Base-by-base conservation (phyloP, 1,139 yeast genomes). In the Suhomyces coccinellae region DNA sequence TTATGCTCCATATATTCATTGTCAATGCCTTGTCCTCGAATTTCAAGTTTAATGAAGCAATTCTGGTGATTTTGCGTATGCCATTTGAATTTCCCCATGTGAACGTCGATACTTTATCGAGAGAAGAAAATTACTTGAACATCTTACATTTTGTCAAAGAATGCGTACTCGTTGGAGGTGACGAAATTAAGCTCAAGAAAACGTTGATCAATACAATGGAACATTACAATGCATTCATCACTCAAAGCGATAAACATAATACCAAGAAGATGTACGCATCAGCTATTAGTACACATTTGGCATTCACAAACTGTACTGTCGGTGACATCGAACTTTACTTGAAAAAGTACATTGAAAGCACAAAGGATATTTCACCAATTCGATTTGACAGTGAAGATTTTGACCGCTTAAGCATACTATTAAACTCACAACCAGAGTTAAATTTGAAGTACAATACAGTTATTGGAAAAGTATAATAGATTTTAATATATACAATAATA, bases 21-120 rank as follows among this genome's bases (percentile, higher is more conserved):
- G 51, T 67, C 7, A 51, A 63, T 2, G 53, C 63, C 16, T 58
- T 71, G 15, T 67, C 73, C 37, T 58, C 62, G 10, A 46, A 62
- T 15, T 61, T 59, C 0, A 50, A 57, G 29, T 48, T 58, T 15
- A 47, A 48, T 6, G 67, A 66, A 47, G 72, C 76, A 1, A 51
- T 59, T 26, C 52, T 54, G 33, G 41, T 70, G 9, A 45, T 69
- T 24, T 49, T 52, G 27, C 59, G 55, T 30, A 36, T 65, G 16
- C 61, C 62, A 1, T 46, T 44, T 3, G 36, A 45, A 7, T 61
- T 47, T 45, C 59, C 58, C 1, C 38, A 40, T 8, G 30, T 53
- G 1, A 20, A 29, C 14, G 27, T 29, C 6, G 47, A 41, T 1
- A 49, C 54, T 1, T 41, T 61, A 10, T 45, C 55, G n/a, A 48